These are phyloP conservation scores for Bassia scoparia DNA, from an alignment of 148 eudicot species.

Conservation along the genomic window DNA sequence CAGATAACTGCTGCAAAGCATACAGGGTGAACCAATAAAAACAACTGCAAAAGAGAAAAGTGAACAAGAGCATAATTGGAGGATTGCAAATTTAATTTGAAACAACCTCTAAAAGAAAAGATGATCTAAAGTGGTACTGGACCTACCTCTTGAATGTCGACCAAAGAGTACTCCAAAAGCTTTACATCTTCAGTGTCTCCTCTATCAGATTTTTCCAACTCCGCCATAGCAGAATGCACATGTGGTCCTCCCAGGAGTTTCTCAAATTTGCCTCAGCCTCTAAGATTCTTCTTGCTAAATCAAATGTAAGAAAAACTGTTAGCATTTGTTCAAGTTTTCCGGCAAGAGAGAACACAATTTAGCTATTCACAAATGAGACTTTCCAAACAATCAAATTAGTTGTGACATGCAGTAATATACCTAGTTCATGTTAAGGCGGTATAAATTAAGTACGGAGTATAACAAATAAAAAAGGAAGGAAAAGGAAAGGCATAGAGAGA, in stretches of 20 bases:
- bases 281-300: constrained; percentile 58
- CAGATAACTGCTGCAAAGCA: constrained; percentile 99
- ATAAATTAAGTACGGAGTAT: no score
- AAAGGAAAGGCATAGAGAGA: no score
- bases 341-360: background rate
- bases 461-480: no score
- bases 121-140: constrained; percentile 6
- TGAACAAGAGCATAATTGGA: constrained; percentile 45
- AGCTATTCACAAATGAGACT: background rate
- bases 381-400: no score
- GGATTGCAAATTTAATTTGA: constrained; percentile 1
- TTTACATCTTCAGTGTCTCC: constrained; percentile 57
- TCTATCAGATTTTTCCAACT: constrained; percentile 68
- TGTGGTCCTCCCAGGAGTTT: constrained; percentile 70
- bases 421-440: no score
- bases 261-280: constrained; percentile 84
- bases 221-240: constrained; percentile 71
- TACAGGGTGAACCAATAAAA: constrained; percentile 98
- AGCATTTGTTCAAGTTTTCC: constrained; percentile 13
- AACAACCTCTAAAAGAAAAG: background rate
- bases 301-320: constrained; percentile 12
- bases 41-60: constrained; percentile 94
- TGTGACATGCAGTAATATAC: no score
- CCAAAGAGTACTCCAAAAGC: constrained; percentile 64
- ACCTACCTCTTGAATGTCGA: constrained; percentile 82